Evolutionary conservation across 2,329 filamentous ascomycete species (phyloP), one percentile per base, ranked within the genome.

Genomic region (Fusarium veterinarium): DNA sequence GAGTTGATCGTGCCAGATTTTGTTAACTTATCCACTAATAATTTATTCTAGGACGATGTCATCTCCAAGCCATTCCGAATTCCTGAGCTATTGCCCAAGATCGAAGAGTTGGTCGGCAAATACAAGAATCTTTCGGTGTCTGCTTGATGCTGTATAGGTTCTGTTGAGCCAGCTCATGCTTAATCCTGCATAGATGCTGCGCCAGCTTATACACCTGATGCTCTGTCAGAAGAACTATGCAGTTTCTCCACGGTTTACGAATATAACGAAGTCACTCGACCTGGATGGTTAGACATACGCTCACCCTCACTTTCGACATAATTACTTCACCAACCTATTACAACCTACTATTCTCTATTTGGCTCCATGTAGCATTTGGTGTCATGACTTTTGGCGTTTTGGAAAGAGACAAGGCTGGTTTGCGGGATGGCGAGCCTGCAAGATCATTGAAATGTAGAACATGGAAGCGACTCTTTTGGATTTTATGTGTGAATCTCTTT

Each of bases 11-110:
- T 38, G n/a, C 10, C 16, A 33, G 16, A 17, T 23, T 37, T 20
- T n/a, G 31, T 53, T 11, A 44, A 14, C 16, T 23, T 16, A 1
- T 8, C 48, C 31, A 33, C 72, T 75, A 60, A 76, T 63, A 17
- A 30, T 14, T 30, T 13, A 38, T 23, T 23, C 10, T 19, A 91
- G 88, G 91, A 94, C 80, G 91, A 92, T 80, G 90, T 95, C 46
- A 92, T 95, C 40, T 91, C 91, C 2, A 95, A 95, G 78, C 93
- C 93, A 7, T 95, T 95, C 78, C 88, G 90, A n/a, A 91, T 93
- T 58, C 87, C 87, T n/a, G 91, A 93, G 61, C 81, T 94, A 58
- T 85, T 93, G 48, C 89, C 89, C 19, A 91, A 91, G 79, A 91
- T 94, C 69, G 86, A 90, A 69, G 87, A 90, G 78, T 80, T 90